Evolutionary conservation across 805 yeast genomes (phyloP).

Genomic region (Candida awuae): DNA sequence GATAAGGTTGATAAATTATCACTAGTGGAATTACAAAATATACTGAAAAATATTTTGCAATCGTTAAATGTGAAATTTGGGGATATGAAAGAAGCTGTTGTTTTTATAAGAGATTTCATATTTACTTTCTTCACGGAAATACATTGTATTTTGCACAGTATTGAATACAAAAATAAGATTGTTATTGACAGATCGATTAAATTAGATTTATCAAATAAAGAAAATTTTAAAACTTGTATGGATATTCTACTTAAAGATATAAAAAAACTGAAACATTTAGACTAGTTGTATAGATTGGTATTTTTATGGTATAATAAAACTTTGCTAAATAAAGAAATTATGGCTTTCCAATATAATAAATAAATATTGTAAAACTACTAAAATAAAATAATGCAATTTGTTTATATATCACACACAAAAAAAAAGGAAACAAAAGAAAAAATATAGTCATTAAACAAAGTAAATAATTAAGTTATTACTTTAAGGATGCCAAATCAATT

Average conservation of each 20-base stretch:
- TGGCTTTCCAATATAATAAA: neutral
- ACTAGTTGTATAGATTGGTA: neutral
- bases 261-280: constrained; percentile 8
- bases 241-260: constrained; percentile 11
- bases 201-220: constrained; percentile 6
- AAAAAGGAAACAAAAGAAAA: neutral
- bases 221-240: constrained; percentile 12
- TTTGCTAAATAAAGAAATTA: constrained; percentile 4
- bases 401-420: neutral
- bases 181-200: constrained; percentile 4
- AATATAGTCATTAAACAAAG: neutral
- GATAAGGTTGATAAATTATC: constrained; percentile 11
- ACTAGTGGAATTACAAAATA: constrained; percentile 14
- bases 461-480: constrained; percentile 8
- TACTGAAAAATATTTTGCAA: constrained; percentile 16
- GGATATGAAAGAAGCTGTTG: constrained; percentile 7
- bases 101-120: constrained; percentile 13
- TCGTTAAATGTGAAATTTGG: constrained; percentile 11
- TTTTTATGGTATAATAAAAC: neutral
- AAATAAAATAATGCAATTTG: too few relatives aligned
- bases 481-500: constrained; percentile 27
- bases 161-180: constrained; percentile 1
- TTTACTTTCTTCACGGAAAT: constrained; percentile 12
- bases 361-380: neutral
- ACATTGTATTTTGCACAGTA: constrained; percentile 12